Evolutionary conservation across 164 flowering plant genomes (phyloP), one percentile per base, ranked within the genome.

Genomic region (Magnolia officinalis): DNA sequence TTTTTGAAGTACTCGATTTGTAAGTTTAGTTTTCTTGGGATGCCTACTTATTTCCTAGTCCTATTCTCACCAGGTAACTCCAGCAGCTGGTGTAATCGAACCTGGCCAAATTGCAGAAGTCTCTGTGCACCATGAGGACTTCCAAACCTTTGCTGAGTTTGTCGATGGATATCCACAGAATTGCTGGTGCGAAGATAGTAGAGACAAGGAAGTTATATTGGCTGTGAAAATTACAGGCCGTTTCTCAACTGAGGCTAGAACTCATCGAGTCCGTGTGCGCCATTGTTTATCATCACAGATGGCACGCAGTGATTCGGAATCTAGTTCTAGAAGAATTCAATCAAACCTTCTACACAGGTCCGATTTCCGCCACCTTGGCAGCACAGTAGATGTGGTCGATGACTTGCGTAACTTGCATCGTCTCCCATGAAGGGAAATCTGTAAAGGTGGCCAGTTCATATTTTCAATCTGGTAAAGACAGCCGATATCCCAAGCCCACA

Each of bases 121-220:
- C 10, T 80, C 88, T 2, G 87, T 96, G 14, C 90, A 80, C 67
- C 96, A 91, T 23, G 88, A 88, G 76, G 97, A 93, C 24, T 82
- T 78, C 76, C 90, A 90, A 55, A 88, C 89, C 19, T 74, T 75
- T 2, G 98, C 92, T 81, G 94, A 89, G 66, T 84, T 84, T 70
- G 91, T 88, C 2, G 99, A 94, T 55, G 97, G 97, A 29, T 74
- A 87, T 63, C 97, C 93, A 49, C 98, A 89, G 70, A 96, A 83
- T 85, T 89, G 89, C 86, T 96, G 97, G 98, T 86, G 85, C 77
- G 98, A 96, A 84, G 97, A 94, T 84, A 85, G 89, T n/a, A 80
- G 90, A 72, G 98, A 96, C 74, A 92, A 93, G 83, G 96, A 90
- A 83, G 95, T 89, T 31, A 77, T 87, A 1, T 74, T 94, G 70